Evolutionary conservation across 78 protist species (phyloP).

Genomic region (Isochrysis galbana): DNA sequence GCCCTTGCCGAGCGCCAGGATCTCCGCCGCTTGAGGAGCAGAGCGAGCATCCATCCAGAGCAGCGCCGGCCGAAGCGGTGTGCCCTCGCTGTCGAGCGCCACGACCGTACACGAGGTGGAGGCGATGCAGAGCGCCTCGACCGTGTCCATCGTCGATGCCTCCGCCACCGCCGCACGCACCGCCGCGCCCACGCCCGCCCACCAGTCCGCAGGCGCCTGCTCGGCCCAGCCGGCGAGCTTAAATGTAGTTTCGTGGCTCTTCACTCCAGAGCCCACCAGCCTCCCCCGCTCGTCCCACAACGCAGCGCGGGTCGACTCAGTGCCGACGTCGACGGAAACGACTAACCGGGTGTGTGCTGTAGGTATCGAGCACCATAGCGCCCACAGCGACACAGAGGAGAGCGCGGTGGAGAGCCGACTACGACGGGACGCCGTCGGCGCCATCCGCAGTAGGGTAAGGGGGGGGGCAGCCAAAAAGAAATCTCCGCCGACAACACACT

Average conservation of each 20-base stretch:
- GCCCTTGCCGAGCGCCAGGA: not conserved
- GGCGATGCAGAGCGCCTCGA: conserved; percentile 13
- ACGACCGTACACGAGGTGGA: conserved; percentile 36
- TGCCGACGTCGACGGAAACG: conserved; percentile 22
- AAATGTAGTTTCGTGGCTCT: too few species aligned
- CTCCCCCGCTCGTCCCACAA: not conserved
- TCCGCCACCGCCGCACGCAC: too few species aligned
- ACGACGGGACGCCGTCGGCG: too few species aligned
- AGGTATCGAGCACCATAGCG: too few species aligned
- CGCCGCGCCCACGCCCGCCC: conserved; percentile 16
- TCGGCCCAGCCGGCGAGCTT: conserved; percentile 35
- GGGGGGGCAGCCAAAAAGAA: too few species aligned
- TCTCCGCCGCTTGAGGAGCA: not conserved
- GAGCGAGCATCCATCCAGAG: conserved; percentile 32
- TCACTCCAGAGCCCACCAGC: too few species aligned
- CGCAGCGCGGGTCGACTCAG: conserved; percentile 25
- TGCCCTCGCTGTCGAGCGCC: not conserved
- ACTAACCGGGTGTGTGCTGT: too few species aligned
- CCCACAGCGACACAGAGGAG: too few species aligned
- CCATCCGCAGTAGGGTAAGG: too few species aligned
- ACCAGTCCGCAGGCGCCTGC: conserved; percentile 26
- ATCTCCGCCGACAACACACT: too few species aligned
- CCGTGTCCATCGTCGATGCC: too few species aligned
- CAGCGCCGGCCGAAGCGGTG: conserved; percentile 34
- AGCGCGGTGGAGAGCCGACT: too few species aligned